Conservation (phyloP, 2,329 filamentous ascomycete species). For the Escovopsis weberi region DNA sequence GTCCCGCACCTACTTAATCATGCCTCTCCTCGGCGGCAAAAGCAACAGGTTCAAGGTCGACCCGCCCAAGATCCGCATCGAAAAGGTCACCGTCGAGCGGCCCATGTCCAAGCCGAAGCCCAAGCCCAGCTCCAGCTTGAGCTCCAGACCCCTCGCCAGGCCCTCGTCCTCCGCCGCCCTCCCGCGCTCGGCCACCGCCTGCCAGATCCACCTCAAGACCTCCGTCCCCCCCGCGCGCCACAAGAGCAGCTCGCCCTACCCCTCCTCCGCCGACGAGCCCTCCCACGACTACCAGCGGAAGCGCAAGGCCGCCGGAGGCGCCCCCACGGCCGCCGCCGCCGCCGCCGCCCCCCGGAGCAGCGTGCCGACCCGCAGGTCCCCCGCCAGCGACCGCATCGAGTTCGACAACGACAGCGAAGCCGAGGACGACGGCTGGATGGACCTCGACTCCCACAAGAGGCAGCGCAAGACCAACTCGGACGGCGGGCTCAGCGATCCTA, state of each 20-base stretch:
- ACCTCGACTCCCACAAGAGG: constrained; percentile 32
- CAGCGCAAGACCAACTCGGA: constrained; percentile 27
- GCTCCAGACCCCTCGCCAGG: constrained; percentile 11
- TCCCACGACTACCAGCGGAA: constrained; percentile 33
- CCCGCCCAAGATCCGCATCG: constrained; percentile 35
- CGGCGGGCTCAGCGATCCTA: constrained; percentile 29
- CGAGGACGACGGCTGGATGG: constrained; percentile 39
- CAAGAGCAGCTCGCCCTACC: constrained; percentile 29
- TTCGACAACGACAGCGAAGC: constrained; percentile 37
- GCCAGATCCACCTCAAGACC: constrained; percentile 24
- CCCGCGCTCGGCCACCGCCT: constrained; percentile 19
- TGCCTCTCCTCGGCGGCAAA: constrained; percentile 28
- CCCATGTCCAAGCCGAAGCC: constrained; percentile 22
- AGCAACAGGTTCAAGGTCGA: constrained; percentile 36
- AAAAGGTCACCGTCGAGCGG: constrained; percentile 33
- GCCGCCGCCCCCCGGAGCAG: constrained; percentile 8
- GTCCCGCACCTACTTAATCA: constrained; percentile 7
- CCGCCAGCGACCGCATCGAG: constrained; percentile 32
- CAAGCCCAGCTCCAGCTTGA: constrained; percentile 14
- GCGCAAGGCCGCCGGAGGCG: constrained; percentile 27
- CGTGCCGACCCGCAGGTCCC: constrained; percentile 24
- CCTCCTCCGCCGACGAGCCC: constrained; percentile 24
- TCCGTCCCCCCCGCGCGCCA: constrained; percentile 14
- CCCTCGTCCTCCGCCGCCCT: constrained; percentile 11
- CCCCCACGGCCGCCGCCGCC: constrained; percentile 9